Base-by-base conservation (phyloP, 108 stramenopile species). In the Skeletonema potamos region DNA sequence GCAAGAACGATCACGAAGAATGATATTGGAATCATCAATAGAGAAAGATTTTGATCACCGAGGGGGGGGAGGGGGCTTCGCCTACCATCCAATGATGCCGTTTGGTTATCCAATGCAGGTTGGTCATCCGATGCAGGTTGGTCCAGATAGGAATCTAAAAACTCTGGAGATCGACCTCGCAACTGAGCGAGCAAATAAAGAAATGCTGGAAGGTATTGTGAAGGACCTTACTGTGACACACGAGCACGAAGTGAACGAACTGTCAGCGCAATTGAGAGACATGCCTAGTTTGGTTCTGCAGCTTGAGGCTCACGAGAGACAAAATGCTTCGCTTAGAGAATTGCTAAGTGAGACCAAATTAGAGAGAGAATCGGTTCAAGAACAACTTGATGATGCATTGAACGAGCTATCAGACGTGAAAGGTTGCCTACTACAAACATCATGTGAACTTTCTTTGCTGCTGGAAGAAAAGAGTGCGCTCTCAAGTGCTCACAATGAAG, bases 101-200 rank as follows among this genome's bases (percentile, higher is more conserved):
- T 73, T 74, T 62, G 69, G 72, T 30, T 73, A 70, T 36, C 77
- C 66, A 11, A 68, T 68, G 66, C 44, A 46, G 65, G 27, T 26
- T 17, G 66, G 43, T 28, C 64, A 70, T 36, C 77, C 66, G 4
- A 68, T 68, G 66, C 44, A 46, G 65, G 27, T 26, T 17, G 66
- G 43, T 28, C 64, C 44, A 41, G 64, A 64, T 58, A 57, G 63
- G 26, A 62, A 68, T 22, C 36, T 46, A 2, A 73, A 70, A 46
- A 32, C 62, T n/a, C 63, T 74, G n/a, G 80, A 81, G 54, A 69
- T 81, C 15, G 73, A 81, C 56, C 58, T 81, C 8, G 68, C 64
- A 12, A 69, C 69, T 37, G 80, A 81, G 57, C 80, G 73, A 9
- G 73, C 68, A 2, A 62, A 58, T 34, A 81, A 69, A 17, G 68